These are phyloP conservation scores for Adansonia madagascariensis DNA, from an alignment of 441 rosid genomes.

Conservation along the genomic window DNA sequence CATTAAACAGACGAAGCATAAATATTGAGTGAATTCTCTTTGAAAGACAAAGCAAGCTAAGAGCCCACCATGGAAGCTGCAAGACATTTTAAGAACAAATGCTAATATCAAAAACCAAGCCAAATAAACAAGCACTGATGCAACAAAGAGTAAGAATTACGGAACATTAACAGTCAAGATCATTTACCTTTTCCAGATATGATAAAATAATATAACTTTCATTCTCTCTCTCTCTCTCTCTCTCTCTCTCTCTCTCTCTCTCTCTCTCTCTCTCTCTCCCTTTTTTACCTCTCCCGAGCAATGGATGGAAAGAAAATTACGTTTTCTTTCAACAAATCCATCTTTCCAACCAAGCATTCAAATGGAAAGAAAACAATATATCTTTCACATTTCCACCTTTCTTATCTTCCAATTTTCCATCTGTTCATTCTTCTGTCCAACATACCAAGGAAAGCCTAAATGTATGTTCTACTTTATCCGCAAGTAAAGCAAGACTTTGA, in stretches of 20 bases:
- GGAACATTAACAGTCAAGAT: not conserved
- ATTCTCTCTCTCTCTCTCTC: too few relatives aligned
- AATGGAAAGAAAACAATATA: too few relatives aligned
- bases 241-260: too few relatives aligned
- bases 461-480: not conserved
- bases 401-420: too few relatives aligned
- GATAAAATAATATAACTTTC: too few relatives aligned
- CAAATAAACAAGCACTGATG: not conserved
- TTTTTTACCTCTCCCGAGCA: too few relatives aligned
- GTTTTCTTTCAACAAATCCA: too few relatives aligned
- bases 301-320: too few relatives aligned
- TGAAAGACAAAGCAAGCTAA: conserved; percentile 77
- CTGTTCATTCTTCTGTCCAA: too few relatives aligned
- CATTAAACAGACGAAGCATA: conserved; percentile 94
- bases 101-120: not conserved
- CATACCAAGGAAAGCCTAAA: not conserved
- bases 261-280: too few relatives aligned
- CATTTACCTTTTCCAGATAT: not conserved
- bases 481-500: not conserved
- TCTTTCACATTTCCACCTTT: too few relatives aligned
- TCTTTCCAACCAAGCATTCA: too few relatives aligned
- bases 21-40: conserved; percentile 93
- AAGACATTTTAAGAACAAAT: conserved; percentile 29
- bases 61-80: conserved; percentile 97
- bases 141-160: not conserved